Conservation (phyloP, 1,139 yeast genomes). For the Suhomyces maxii region DNA sequence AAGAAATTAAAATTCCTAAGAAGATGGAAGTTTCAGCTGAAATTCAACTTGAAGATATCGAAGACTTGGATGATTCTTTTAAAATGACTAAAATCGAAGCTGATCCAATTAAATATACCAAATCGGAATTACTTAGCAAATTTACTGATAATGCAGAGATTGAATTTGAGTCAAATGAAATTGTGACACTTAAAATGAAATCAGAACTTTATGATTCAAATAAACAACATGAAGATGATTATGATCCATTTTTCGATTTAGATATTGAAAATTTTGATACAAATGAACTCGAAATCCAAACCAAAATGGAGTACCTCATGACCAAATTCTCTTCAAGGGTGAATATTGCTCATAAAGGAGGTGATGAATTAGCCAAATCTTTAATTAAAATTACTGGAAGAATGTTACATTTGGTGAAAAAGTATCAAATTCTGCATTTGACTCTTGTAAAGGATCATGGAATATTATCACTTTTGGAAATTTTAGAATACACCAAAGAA, state of each 20-base stretch:
- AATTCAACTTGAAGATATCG: constrained; percentile 2
- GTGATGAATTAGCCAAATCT: constrained; percentile 32
- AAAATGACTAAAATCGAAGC: constrained; percentile 4
- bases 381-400: constrained; percentile 41
- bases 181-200: constrained; percentile 6
- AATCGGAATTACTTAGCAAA: constrained; percentile 31
- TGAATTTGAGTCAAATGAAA: constrained; percentile 18
- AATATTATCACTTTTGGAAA: constrained; percentile 46
- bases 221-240: constrained; percentile 22
- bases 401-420: constrained; percentile 42
- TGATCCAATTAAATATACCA: constrained; percentile 15
- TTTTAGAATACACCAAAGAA: constrained; percentile 39
- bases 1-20: constrained; percentile 13
- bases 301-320: constrained; percentile 43
- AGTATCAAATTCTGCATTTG: constrained; percentile 44
- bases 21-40: constrained; percentile 1
- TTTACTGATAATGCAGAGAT: constrained; percentile 31
- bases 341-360: constrained; percentile 30
- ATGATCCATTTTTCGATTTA: constrained; percentile 42
- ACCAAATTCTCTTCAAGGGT: constrained; percentile 36
- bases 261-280: constrained; percentile 46
- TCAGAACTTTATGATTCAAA: background rate
- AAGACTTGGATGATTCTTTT: constrained; percentile 6
- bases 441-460: constrained; percentile 52
- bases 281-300: constrained; percentile 44